Evolutionary conservation across 768 basidiomycete genomes (phyloP).

Genomic region (Boletus huronensis): DNA sequence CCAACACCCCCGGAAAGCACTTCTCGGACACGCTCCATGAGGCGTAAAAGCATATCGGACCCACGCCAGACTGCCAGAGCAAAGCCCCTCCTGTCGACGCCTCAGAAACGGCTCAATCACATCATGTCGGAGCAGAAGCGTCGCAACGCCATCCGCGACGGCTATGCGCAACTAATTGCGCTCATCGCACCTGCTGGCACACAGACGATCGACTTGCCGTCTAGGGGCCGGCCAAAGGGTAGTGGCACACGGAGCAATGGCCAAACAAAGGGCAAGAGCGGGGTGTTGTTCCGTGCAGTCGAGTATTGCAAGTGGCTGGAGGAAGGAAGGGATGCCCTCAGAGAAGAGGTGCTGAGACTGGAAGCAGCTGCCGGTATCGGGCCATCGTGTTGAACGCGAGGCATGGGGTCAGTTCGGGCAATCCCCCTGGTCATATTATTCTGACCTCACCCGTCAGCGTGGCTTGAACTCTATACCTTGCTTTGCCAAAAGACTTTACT

Average conservation of each 20-base stretch:
- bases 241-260: conserved; percentile 63
- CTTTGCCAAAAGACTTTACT: background rate
- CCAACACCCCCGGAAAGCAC: conserved; percentile 13
- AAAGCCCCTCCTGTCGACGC: conserved; percentile 72
- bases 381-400: conserved; percentile 7
- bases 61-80: conserved; percentile 34
- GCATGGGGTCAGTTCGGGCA: conserved; percentile 13
- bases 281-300: conserved; percentile 81
- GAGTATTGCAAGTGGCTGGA: conserved; percentile 88
- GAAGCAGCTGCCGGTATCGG: conserved; percentile 63
- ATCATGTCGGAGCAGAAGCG: conserved; percentile 95
- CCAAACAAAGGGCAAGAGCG: conserved; percentile 83
- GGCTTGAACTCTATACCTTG: background rate
- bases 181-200: conserved; percentile 79
- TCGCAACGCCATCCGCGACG: conserved; percentile 86
- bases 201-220: conserved; percentile 68
- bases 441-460: background rate
- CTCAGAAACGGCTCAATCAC: conserved; percentile 87
- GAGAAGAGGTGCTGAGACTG: conserved; percentile 61
- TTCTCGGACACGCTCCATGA: conserved; percentile 12
- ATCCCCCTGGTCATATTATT: background rate
- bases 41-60: conserved; percentile 25
- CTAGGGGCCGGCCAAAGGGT: conserved; percentile 76
- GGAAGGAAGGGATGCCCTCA: conserved; percentile 69
- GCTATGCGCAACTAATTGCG: conserved; percentile 81